phyloP scores from a whole-genome alignment of 768 basidiomycete species.

The Pulveroboletus sp. region DNA sequence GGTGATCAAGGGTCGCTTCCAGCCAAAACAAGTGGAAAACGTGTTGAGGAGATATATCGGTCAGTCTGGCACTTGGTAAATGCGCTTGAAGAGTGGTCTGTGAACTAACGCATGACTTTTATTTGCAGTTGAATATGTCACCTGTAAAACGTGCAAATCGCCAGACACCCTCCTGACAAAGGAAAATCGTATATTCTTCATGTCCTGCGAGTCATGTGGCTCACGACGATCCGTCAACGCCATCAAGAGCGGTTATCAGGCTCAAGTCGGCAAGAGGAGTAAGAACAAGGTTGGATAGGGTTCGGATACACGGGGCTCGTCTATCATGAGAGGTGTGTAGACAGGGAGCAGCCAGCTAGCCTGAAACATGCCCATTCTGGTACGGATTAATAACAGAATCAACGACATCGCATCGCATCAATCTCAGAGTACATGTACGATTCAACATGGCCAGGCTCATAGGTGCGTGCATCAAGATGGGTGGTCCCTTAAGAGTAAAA shows the following conservation, averaged over 20 bases:
- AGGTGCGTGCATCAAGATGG: constrained; percentile 9
- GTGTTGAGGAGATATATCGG: constrained; percentile 95
- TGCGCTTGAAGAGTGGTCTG: not conserved
- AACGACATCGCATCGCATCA: constrained; percentile 18
- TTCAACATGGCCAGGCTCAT: constrained; percentile 3
- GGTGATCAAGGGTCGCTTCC: constrained; percentile 97
- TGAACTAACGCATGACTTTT: not conserved
- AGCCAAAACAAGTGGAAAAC: constrained; percentile 97
- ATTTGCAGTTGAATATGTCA: constrained; percentile 87
- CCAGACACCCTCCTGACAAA: constrained; percentile 95
- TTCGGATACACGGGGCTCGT: not conserved
- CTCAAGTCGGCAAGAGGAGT: constrained; percentile 85
- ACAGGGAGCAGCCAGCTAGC: not conserved
- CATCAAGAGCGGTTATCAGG: constrained; percentile 99
- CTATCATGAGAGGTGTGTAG: not conserved
- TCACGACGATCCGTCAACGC: constrained; percentile 87
- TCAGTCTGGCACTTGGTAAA: constrained; percentile 35
- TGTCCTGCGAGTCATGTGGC: constrained; percentile 88
- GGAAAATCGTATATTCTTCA: constrained; percentile 99
- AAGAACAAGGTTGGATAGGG: constrained; percentile 67
- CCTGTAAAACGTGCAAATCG: constrained; percentile 99
- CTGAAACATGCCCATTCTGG: constrained; percentile 1
- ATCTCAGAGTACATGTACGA: constrained; percentile 21
- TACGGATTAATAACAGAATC: constrained; percentile 10
- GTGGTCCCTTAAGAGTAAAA: not conserved